A percentile compares a stretch with the other conserved stretches of the same genome.
phyloP scores from a whole-genome alignment of 306 rosid genomes.

The Citrullus amarus region DNA sequence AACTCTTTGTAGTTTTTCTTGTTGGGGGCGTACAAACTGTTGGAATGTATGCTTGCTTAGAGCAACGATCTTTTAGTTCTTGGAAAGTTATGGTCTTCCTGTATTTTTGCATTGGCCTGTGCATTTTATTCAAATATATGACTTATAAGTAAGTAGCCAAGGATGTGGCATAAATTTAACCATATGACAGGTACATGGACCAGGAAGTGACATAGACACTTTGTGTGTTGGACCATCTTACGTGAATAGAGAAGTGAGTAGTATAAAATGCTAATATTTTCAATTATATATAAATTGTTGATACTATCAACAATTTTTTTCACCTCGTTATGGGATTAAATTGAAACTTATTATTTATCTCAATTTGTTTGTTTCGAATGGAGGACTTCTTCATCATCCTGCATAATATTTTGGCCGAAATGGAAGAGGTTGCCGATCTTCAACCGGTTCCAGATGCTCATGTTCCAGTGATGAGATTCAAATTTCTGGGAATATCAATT shows the following conservation, averaged over 20 bases:
- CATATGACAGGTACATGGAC: constrained; percentile 61
- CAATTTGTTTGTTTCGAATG: neutral
- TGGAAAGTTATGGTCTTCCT: neutral
- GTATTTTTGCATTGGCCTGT: neutral
- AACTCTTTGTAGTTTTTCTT: neutral
- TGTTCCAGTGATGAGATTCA: constrained; percentile 96
- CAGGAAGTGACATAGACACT: constrained; percentile 83
- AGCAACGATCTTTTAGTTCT: neutral
- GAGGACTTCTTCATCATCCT: constrained; percentile 63
- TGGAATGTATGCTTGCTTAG: neutral
- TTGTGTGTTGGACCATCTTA: constrained; percentile 82
- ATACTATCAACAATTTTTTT: neutral
- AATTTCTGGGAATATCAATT: constrained; percentile 77
- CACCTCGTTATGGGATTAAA: neutral
- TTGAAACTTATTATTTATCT: constrained; percentile 10
- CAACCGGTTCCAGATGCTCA: constrained; percentile 91
- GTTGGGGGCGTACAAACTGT: neutral
- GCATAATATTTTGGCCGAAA: constrained; percentile 65
- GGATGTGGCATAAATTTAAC: neutral
- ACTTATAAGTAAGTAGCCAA: neutral
- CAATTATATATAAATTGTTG: neutral
- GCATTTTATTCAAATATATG: neutral
- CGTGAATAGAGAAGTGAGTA: constrained; percentile 66
- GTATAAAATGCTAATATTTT: neutral
- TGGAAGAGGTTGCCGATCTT: constrained; percentile 87